These are phyloP conservation scores for Quercus lobata DNA, from an alignment of 331 rosid genomes.

Conservation along the genomic window DNA sequence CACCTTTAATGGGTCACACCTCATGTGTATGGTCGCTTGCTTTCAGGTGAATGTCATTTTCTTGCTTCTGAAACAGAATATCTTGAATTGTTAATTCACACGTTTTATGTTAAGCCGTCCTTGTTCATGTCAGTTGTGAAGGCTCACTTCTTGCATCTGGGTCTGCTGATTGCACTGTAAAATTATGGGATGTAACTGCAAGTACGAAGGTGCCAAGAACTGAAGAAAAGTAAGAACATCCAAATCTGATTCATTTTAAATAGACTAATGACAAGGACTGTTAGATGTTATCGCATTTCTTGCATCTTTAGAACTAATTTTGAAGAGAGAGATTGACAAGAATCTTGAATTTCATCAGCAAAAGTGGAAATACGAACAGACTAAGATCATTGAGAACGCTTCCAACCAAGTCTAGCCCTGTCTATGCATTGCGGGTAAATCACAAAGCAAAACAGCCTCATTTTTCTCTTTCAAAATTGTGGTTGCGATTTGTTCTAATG, in stretches of 20 bases:
- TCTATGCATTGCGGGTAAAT: conserved; percentile 63
- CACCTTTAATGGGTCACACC: conserved; percentile 87
- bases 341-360: conserved; percentile 30
- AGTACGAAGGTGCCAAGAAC: conserved; percentile 68
- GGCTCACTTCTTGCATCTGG: conserved; percentile 96
- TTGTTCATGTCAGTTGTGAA: conserved; percentile 61
- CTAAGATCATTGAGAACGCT: conserved; percentile 77
- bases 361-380: conserved; percentile 69
- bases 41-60: conserved; percentile 53
- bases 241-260: neutral
- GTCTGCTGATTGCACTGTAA: conserved; percentile 87
- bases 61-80: neutral
- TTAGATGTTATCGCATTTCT: neutral
- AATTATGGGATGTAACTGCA: conserved; percentile 82
- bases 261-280: neutral
- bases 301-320: neutral
- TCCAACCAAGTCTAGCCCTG: conserved; percentile 82
- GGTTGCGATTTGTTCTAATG: neutral
- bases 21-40: conserved; percentile 89
- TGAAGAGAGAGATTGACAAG: neutral
- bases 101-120: neutral
- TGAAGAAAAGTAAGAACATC: conserved; percentile 69
- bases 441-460: neutral
- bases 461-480: neutral
- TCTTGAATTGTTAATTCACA: neutral